These are phyloP conservation scores for Aspergillus latus DNA, from an alignment of 2,329 filamentous ascomycete species.

Conservation along the genomic window DNA sequence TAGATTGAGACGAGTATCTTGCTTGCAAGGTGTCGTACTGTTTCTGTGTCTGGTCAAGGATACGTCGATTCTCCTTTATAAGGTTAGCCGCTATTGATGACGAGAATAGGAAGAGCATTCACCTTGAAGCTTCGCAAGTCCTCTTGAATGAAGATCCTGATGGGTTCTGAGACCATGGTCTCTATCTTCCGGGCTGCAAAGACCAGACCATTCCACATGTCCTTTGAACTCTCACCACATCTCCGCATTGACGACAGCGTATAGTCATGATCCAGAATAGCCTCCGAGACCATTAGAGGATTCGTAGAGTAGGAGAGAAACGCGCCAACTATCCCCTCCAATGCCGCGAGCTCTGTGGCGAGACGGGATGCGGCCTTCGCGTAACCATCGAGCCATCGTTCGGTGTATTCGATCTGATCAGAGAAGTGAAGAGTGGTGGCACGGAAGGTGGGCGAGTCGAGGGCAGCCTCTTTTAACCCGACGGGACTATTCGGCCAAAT, in stretches of 20 bases:
- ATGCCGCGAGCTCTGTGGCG: slow-evolving; percentile 63
- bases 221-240: slow-evolving; percentile 79
- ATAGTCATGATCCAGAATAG: slow-evolving; percentile 91
- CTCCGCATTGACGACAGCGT: slow-evolving; percentile 81
- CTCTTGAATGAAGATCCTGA: slow-evolving; percentile 71
- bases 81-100: slow-evolving; percentile 18
- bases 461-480: slow-evolving; percentile 85
- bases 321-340: slow-evolving; percentile 76
- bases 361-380: slow-evolving; percentile 63
- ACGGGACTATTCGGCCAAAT: slow-evolving; percentile 60
- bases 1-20: slow-evolving; percentile 80
- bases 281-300: slow-evolving; percentile 71
- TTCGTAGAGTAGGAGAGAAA: slow-evolving; percentile 77
- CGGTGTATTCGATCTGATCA: slow-evolving; percentile 87
- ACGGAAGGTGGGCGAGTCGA: slow-evolving; percentile 95
- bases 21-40: slow-evolving; percentile 78
- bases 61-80: slow-evolving; percentile 65
- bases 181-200: slow-evolving; percentile 76
- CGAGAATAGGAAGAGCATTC: slow-evolving; percentile 12
- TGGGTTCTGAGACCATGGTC: slow-evolving; percentile 72
- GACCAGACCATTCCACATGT: slow-evolving; percentile 80
- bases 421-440: slow-evolving; percentile 81
- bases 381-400: slow-evolving; percentile 84
- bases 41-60: slow-evolving; percentile 77
- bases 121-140: slow-evolving; percentile 81